Percentiles rank a stretch among this genome's conserved stretches.
These are phyloP conservation scores for Boletellus sp. DNA, from an alignment of 1,284 basidiomycete species.

Conservation along the genomic window DNA sequence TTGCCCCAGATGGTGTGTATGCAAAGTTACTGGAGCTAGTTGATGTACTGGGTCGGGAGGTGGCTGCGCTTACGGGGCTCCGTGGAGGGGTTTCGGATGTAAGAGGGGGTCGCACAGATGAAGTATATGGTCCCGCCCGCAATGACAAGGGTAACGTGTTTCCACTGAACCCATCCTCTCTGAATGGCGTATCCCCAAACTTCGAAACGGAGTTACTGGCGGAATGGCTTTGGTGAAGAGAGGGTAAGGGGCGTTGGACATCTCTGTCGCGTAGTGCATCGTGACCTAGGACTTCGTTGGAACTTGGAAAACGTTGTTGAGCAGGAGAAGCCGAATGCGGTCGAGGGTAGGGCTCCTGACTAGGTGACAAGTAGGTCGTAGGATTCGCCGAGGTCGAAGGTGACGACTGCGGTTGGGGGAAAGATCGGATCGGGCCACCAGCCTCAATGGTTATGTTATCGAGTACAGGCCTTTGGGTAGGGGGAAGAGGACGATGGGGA, in stretches of 20 bases:
- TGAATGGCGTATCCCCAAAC: constrained; percentile 31
- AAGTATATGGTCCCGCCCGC: constrained; percentile 28
- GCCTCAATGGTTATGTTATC: constrained; percentile 22
- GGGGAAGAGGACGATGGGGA: constrained; percentile 29
- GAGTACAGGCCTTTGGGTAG: constrained; percentile 25
- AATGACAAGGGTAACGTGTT: constrained; percentile 25
- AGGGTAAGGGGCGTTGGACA: constrained; percentile 26
- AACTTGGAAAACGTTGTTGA: constrained; percentile 29
- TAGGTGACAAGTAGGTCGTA: constrained; percentile 27
- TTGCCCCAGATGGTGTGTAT: constrained; percentile 25
- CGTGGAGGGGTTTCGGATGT: constrained; percentile 45
- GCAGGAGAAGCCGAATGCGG: constrained; percentile 58
- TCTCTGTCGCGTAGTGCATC: constrained; percentile 31
- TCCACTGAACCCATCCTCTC: constrained; percentile 28
- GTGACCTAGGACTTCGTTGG: constrained; percentile 18
- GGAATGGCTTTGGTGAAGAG: constrained; percentile 29
- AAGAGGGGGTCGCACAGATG: constrained; percentile 17
- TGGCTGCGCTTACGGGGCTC: constrained; percentile 54
- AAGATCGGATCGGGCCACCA: constrained; percentile 18
- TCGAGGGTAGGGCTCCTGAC: constrained; percentile 52
- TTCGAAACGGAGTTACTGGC: constrained; percentile 26
- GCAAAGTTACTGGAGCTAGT: constrained; percentile 21
- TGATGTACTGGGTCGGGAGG: constrained; percentile 37
- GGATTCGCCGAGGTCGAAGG: constrained; percentile 33
- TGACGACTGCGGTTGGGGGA: constrained; percentile 33